phyloP scores from a whole-genome alignment of 345 rosid species.

The Angophora floribunda region DNA sequence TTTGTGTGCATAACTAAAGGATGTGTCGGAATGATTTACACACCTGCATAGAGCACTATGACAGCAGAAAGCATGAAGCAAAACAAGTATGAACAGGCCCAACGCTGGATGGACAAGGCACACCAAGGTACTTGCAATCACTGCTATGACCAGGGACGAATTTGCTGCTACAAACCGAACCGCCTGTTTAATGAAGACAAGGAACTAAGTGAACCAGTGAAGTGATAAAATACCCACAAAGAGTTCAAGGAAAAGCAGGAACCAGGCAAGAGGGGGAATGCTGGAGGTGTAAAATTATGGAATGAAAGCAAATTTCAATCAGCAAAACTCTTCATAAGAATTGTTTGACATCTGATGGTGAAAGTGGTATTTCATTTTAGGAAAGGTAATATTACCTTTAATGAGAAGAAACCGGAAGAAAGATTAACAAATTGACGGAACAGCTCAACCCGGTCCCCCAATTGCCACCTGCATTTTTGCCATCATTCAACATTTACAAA shows the following conservation, averaged over 20 bases:
- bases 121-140: constrained; percentile 48
- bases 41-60: constrained; percentile 76
- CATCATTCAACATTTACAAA: neutral
- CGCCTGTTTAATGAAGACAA: constrained; percentile 43
- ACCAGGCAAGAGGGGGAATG: neutral
- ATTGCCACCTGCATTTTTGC: constrained; percentile 16
- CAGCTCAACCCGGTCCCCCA: constrained; percentile 28
- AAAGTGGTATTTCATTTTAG: neutral
- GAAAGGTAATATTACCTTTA: constrained; percentile 11
- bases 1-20: neutral
- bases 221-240: neutral
- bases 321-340: neutral
- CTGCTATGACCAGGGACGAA: constrained; percentile 38
- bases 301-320: neutral
- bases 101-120: constrained; percentile 84
- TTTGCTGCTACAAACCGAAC: constrained; percentile 57
- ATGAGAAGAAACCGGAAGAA: constrained; percentile 51
- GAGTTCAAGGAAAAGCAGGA: neutral
- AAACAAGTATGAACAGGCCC: constrained; percentile 62
- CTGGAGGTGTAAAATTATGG: neutral
- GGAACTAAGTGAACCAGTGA: neutral
- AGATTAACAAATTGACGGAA: constrained; percentile 50
- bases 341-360: neutral
- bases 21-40: neutral
- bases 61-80: constrained; percentile 61